A percentile compares a stretch with the other conserved stretches of the same genome.
These are phyloP conservation scores for Gastrolobium villosum DNA, from an alignment of 306 rosid genomes.

Conservation along the genomic window DNA sequence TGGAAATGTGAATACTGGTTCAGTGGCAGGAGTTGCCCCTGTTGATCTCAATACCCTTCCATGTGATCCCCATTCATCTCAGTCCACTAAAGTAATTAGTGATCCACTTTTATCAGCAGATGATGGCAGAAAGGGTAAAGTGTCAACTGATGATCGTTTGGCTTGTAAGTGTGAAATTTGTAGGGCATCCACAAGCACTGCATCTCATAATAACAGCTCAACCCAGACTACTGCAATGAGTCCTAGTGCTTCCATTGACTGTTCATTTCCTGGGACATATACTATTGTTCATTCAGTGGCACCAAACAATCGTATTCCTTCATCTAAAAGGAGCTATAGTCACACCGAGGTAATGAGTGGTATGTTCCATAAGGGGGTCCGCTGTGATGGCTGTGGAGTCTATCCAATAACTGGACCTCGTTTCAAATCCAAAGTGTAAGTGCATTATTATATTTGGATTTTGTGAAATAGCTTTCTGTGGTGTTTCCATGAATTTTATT, in stretches of 20 bases:
- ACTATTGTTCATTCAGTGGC: slow-evolving; percentile 22
- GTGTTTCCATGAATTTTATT: neutral
- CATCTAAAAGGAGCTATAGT: slow-evolving; percentile 61
- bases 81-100: slow-evolving; percentile 19
- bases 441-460: slow-evolving; percentile 23
- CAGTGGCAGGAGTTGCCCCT: slow-evolving; percentile 28
- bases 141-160: slow-evolving; percentile 21
- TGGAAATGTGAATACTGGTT: slow-evolving; percentile 47
- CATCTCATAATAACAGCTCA: slow-evolving; percentile 39
- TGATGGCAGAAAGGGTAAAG: slow-evolving; percentile 53
- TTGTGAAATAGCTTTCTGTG: slow-evolving; percentile 6
- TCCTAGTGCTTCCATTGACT: slow-evolving; percentile 45
- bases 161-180: slow-evolving; percentile 41
- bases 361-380: slow-evolving; percentile 86
- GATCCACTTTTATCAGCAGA: slow-evolving; percentile 44
- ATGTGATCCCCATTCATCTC: slow-evolving; percentile 45
- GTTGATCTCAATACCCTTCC: slow-evolving; percentile 76
- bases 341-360: slow-evolving; percentile 62
- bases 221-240: slow-evolving; percentile 1
- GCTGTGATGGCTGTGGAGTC: slow-evolving; percentile 93
- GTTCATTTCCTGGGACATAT: slow-evolving; percentile 63
- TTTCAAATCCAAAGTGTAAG: slow-evolving; percentile 89
- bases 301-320: slow-evolving; percentile 42
- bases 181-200: slow-evolving; percentile 48
- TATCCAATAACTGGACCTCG: slow-evolving; percentile 95